Evolutionary conservation across 495 filamentous ascomycete species (phyloP), one percentile per base, ranked within the genome.

Genomic region (Hypoxylon rickii): DNA sequence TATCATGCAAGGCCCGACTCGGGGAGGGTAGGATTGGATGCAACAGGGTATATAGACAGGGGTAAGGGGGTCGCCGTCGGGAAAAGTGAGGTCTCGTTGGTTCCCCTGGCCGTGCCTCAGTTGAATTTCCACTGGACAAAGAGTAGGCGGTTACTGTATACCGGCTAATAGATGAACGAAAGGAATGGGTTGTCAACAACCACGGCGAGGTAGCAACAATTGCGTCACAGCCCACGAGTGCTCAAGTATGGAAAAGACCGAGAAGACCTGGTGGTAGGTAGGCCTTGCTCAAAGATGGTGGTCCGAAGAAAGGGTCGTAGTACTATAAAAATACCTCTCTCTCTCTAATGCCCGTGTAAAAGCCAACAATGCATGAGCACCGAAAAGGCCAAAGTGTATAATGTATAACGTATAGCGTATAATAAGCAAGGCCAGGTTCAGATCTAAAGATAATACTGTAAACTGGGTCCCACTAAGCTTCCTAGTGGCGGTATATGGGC

Each of bases 1-100:
- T 58, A 53, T 66, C 57, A 68, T 68, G 63, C 65, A 63, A 65
- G 58, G 39, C 46, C 38, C 41, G 47, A 33, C 42, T 59, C 40
- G 53, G 43, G 54, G 53, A 38, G 54, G 59, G 59, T 57, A 45
- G 59, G 54, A 58, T 53, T 51, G 44, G 48, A 53, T 44, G 53
- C 19, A 51, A 51, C 60, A 63, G 54, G 60, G 60, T 57, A 54
- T 57, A 50, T 49, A 22, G 19, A 49, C 37, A 50, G 10, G 10
- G 24, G 10, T 10, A 29, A 10, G 24, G 24, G 52, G 44, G 24
- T 53, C 44, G 49, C 55, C 26, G 47, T 58, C 60, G 60, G 60
- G 49, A 63, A 63, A 63, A 63, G 48, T 50, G 33, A 51, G 39
- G 45, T 51, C 37, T 26, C 15, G 37, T 47, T 45, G 40, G 33